Conservation (phyloP, 768 basidiomycete species). For the Botryobasidium botryosum region DNA sequence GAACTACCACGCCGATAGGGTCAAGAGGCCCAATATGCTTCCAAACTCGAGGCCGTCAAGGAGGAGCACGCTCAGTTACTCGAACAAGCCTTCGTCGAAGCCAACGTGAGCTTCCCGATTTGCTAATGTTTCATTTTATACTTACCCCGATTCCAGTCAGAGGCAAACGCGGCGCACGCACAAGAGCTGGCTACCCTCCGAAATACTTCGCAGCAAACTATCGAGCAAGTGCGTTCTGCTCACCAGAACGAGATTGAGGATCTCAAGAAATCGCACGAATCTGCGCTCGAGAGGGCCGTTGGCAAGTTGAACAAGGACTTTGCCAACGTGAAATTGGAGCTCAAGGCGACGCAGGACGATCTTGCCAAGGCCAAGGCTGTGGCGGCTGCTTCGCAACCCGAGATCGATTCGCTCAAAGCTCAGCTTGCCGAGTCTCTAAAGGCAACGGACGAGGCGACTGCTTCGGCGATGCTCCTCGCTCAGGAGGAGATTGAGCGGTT, state of each 20-base stretch:
- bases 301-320: conserved; percentile 46
- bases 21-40: conserved; percentile 50
- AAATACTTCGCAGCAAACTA: conserved; percentile 41
- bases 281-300: conserved; percentile 39
- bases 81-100: conserved; percentile 47
- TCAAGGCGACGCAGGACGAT: conserved; percentile 75
- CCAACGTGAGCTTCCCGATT: conserved; percentile 37
- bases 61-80: conserved; percentile 12
- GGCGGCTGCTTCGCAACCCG: conserved; percentile 35
- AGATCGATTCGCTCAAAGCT: conserved; percentile 37
- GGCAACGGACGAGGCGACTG: conserved; percentile 17
- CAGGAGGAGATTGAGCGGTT: conserved; percentile 41
- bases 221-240: conserved; percentile 48
- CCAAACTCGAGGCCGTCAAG: conserved; percentile 37
- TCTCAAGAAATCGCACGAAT: conserved; percentile 46
- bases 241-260: conserved; percentile 44
- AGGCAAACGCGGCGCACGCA: conserved; percentile 51
- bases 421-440: conserved; percentile 49
- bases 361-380: conserved; percentile 57
- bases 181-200: conserved; percentile 59
- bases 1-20: conserved; percentile 25
- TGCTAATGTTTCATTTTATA: neutral
- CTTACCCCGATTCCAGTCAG: conserved; percentile 27
- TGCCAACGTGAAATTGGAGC: conserved; percentile 42
- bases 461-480: conserved; percentile 23